phyloP scores from a whole-genome alignment of 345 rosid species.

The Heritiera fomes region DNA sequence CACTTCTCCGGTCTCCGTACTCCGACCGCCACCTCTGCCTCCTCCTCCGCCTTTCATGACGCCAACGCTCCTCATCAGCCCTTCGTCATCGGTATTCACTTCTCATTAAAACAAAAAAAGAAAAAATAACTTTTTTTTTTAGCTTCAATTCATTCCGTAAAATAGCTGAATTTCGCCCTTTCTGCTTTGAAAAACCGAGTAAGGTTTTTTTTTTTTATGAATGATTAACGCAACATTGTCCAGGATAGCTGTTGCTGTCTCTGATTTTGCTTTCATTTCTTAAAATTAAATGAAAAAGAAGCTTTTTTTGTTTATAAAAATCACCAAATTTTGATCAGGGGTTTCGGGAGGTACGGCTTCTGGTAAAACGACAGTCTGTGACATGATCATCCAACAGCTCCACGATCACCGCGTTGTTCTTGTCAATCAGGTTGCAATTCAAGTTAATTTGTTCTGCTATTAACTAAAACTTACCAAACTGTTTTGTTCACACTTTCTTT shows the following conservation, averaged over 20 bases:
- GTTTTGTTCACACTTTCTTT: background rate
- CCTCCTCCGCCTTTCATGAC: slow-evolving; percentile 41
- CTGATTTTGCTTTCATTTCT: too few species aligned
- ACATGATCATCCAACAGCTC: slow-evolving; percentile 97
- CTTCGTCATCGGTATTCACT: slow-evolving; percentile 72
- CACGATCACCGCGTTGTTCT: slow-evolving; percentile 98
- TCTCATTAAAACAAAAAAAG: background rate
- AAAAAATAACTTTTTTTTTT: background rate
- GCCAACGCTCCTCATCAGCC: slow-evolving; percentile 59
- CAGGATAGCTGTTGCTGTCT: background rate
- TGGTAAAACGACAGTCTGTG: slow-evolving; percentile 98
- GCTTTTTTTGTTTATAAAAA: background rate
- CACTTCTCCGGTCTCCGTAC: slow-evolving; percentile 97
- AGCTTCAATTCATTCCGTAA: background rate
- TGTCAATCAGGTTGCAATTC: slow-evolving; percentile 73
- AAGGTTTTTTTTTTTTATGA: background rate
- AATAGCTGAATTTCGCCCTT: background rate
- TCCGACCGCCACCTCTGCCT: slow-evolving; percentile 46
- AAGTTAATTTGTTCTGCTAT: slow-evolving; percentile 9
- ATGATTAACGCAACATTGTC: background rate
- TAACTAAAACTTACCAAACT: background rate
- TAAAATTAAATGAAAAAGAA: too few species aligned
- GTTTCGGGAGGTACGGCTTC: slow-evolving; percentile 99
- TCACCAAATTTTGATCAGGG: slow-evolving; percentile 40
- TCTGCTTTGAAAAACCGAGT: background rate